Percentiles rank a stretch among this genome's conserved stretches.
phyloP scores from a whole-genome alignment of 148 eudicot genomes.

The Euryodendron excelsum region DNA sequence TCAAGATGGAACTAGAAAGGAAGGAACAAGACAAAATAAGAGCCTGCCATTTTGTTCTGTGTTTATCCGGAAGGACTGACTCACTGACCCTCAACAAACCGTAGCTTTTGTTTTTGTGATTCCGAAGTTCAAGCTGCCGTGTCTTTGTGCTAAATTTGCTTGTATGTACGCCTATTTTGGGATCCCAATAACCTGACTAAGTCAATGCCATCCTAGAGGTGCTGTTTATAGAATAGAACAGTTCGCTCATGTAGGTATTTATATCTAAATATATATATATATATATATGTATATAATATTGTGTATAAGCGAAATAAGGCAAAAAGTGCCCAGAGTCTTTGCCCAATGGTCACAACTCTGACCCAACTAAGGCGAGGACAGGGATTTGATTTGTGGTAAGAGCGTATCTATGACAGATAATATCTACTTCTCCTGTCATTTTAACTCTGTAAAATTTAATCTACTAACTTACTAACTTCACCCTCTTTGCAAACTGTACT shows the following conservation, averaged over 20 bases:
- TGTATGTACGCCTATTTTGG: background rate
- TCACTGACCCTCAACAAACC: constrained; percentile 5
- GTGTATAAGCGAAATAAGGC: too few species aligned
- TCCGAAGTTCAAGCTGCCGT: background rate
- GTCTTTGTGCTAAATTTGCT: background rate
- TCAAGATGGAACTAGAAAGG: background rate
- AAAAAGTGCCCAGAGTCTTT: too few species aligned
- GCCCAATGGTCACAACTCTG: too few species aligned
- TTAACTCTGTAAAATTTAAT: too few species aligned
- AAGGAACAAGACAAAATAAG: background rate
- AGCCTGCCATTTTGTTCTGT: constrained; percentile 8
- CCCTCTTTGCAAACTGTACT: too few species aligned
- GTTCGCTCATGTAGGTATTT: background rate
- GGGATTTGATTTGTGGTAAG: too few species aligned
- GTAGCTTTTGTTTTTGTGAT: constrained; percentile 6
- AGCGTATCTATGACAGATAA: too few species aligned
- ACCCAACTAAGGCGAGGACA: too few species aligned
- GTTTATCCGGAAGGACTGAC: background rate
- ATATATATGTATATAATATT: too few species aligned
- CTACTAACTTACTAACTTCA: too few species aligned
- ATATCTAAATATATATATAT: too few species aligned
- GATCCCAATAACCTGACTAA: background rate
- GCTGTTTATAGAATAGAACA: background rate
- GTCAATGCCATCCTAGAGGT: background rate
- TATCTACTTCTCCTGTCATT: too few species aligned